Evolutionary conservation across 768 basidiomycete species (phyloP), one percentile per base, ranked within the genome.

Genomic region (Scleroderma bovista): DNA sequence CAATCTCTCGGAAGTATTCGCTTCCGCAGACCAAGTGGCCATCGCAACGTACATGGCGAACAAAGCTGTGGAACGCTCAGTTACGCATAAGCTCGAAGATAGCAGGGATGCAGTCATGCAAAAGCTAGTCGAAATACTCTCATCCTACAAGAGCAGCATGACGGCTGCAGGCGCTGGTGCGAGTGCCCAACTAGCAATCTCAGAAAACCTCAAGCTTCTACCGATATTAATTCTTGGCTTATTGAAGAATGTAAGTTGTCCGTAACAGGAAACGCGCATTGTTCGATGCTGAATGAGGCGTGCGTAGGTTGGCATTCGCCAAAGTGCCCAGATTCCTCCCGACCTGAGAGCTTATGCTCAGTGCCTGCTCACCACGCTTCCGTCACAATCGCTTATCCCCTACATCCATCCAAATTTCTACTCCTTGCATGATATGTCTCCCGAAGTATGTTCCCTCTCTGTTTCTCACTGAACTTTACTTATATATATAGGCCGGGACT

Each of bases 361-460:
- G 69, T 86, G 87, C 6, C 72, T 99, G 32, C 75, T 98, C 57
- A 91, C 91, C 1, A 89, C 93, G 8, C 67, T 98, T 44, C 96
- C 96, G 0, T 86, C 92, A 3, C 91, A 99, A 73, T 69, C 86
- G 9, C 79, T 99, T 44, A 76, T 98, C 50, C 93, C 96, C 1
- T 98, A 96, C 68, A 80, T 98, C 57, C 90, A 98, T 69, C 94
- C 96, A 3, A 79, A 79, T 15, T 96, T 99, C 77, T 98, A 95
- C 71, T 88, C 93, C 4, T 71, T 99, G 52, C 95, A 98, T 72
- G 93, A 86, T 64, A 99, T 99, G 96, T 79, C 87, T 12, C 82
- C 87, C 19, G 92, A 96, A 72, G 91, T 92, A 34, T 43, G 32
- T 9, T 11, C 12, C 36, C 16, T 9, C 29, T 12, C n/a, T 12